A percentile compares a stretch with the other conserved stretches of the same genome.
Conservation (phyloP, 2,329 filamentous ascomycete genomes). For the Diaporthe velutina region DNA sequence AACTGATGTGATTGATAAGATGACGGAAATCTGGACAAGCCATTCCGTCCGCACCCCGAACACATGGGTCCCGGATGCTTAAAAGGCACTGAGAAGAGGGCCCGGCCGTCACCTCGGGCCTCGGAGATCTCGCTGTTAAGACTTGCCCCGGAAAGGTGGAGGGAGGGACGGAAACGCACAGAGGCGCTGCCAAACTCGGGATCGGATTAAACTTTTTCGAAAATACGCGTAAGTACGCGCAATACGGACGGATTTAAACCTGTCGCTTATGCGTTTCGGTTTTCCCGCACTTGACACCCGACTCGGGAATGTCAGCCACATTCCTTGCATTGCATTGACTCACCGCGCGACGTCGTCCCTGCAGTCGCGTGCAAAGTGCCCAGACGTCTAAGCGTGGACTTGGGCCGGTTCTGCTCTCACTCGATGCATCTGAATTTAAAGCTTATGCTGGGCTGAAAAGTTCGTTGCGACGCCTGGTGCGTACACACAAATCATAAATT, state of each 20-base stretch:
- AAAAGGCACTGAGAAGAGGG: neutral
- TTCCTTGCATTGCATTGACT: neutral
- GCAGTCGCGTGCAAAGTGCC: neutral
- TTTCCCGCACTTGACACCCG: neutral
- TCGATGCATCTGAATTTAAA: neutral
- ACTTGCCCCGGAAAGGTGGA: conserved; percentile 17
- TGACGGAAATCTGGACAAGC: conserved; percentile 16
- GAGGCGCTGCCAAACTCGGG: neutral
- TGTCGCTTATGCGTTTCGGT: conserved; percentile 2
- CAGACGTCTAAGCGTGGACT: neutral
- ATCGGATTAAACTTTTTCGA: conserved; percentile 15
- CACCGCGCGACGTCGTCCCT: neutral
- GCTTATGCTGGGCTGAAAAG: neutral
- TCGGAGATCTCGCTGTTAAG: conserved; percentile 29
- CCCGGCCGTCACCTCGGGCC: conserved; percentile 11
- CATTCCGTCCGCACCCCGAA: neutral
- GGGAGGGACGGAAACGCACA: neutral
- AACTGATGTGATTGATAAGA: conserved; percentile 39
- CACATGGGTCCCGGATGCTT: neutral
- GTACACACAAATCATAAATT: neutral
- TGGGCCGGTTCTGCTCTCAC: neutral
- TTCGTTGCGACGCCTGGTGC: neutral
- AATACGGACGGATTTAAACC: conserved; percentile 17
- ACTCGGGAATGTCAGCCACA: neutral
- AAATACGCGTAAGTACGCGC: conserved; percentile 4